Conservation (phyloP, 768 basidiomycete species). For the Boletellus emodensis region DNA sequence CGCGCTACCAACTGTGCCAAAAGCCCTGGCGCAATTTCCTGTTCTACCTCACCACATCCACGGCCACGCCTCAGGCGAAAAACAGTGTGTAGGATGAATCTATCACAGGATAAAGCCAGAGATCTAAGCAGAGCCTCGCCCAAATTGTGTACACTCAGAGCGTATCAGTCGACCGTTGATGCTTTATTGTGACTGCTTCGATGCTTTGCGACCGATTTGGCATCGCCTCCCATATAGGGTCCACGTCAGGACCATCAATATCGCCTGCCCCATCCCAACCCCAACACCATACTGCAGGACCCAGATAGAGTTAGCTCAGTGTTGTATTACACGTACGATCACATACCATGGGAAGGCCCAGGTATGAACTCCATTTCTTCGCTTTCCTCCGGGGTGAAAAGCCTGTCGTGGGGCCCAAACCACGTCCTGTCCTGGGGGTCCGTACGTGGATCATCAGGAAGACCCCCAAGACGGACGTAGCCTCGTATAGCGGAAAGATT, state of each 20-base stretch:
- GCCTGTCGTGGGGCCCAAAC: conserved; percentile 95
- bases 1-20: conserved; percentile 62
- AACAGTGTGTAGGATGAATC: not conserved
- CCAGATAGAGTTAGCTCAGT: conserved; percentile 1
- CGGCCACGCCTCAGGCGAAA: no score
- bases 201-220: conserved; percentile 54
- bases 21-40: conserved; percentile 32
- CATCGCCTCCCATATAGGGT: conserved; percentile 94
- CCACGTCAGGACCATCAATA: conserved; percentile 95
- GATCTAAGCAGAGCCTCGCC: conserved; percentile 13
- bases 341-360: conserved; percentile 80
- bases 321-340: not conserved
- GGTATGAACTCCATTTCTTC: conserved; percentile 70
- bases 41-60: no score
- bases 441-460: conserved; percentile 92
- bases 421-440: conserved; percentile 97
- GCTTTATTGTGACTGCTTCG: conserved; percentile 66
- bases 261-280: conserved; percentile 99
- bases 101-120: conserved; percentile 1
- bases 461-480: conserved; percentile 90
- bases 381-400: conserved; percentile 87
- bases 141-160: conserved; percentile 11
- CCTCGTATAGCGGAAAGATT: conserved; percentile 96
- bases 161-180: conserved; percentile 46
- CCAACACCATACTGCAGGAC: conserved; percentile 90